Base-by-base conservation (phyloP, 2,329 filamentous ascomycete species). In the Fusarium subglutinans region DNA sequence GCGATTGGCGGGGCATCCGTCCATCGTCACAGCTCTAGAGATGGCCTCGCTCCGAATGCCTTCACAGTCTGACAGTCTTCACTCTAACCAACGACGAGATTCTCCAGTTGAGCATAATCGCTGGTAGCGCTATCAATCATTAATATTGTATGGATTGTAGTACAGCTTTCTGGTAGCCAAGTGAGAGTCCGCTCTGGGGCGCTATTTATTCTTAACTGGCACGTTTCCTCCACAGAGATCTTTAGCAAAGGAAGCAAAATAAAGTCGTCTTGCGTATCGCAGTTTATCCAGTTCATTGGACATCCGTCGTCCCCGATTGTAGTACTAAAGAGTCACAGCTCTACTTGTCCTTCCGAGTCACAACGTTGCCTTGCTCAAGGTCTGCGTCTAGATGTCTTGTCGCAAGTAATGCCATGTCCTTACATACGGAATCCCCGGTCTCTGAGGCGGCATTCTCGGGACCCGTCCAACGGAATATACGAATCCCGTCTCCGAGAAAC, bases 71-170 rank as follows among this genome's bases (percentile, higher is more conserved):
- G n/a, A 22, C 24, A 20, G 17, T 10, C 35, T 22, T 54, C 35
- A n/a, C 24, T 54, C 7, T 4, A 7, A 2, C 2, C 9, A 9
- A 7, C 22, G 3, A 7, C 14, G 20, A 28, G 2, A 22, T 1
- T 17, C n/a, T 28, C 4, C 6, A 4, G 7, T 8, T 55, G 8
- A 10, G 4, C 11, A 22, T 18, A 22, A 13, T 7, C 8, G 4
- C 18, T n/a, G 2, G 24, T 8, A 3, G 28, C 7, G n/a, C 18
- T 38, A 10, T 18, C n/a, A 26, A 3, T 38, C 33, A 15, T 8
- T 15, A 6, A 8, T 51, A 4, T 11, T 7, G 12, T 3, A 11
- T 14, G n/a, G 10, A 8, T 8, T 26, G 13, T 6, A 26, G 43
- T 14, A 24, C 6, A 20, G 7, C 6, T 3, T 37, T 33, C 8